Conservation (phyloP, 371 early-diverging fungal species). For the Mucor racemosus region DNA sequence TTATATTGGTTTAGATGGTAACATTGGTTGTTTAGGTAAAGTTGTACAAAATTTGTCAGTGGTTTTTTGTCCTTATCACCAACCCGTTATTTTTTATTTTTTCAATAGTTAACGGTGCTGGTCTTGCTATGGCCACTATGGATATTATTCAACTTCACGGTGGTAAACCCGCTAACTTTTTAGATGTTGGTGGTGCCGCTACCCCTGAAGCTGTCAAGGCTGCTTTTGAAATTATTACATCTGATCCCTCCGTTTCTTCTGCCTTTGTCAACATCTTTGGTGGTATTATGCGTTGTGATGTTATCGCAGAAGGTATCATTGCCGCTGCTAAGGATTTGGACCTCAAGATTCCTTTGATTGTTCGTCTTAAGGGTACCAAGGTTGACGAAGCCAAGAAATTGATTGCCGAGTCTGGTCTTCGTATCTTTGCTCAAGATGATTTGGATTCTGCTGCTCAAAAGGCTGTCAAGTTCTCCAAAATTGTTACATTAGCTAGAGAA, state of each 20-base stretch:
- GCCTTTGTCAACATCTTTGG: conserved; percentile 99
- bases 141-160: conserved; percentile 99
- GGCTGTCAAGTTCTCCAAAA: conserved; percentile 91
- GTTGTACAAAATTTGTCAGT: conserved; percentile 2
- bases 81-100: not conserved
- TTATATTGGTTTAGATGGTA: conserved; percentile 98
- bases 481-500: conserved; percentile 76
- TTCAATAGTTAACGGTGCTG: conserved; percentile 93
- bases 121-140: conserved; percentile 99
- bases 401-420: conserved; percentile 89
- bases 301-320: conserved; percentile 98
- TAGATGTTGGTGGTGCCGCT: conserved; percentile 97
- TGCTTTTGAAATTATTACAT: conserved; percentile 98
- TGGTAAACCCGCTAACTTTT: conserved; percentile 99
- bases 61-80: not conserved
- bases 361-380: conserved; percentile 92
- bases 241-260: conserved; percentile 91
- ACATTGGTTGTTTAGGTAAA: conserved; percentile 73
- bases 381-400: conserved; percentile 55
- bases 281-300: conserved; percentile 99
- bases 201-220: conserved; percentile 95
- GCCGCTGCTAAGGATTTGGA: conserved; percentile 91
- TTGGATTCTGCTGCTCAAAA: conserved; percentile 94
- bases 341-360: conserved; percentile 92
- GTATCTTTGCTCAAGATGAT: conserved; percentile 93